phyloP scores from a whole-genome alignment of 306 rosid species.

The Cicer judaicum region DNA sequence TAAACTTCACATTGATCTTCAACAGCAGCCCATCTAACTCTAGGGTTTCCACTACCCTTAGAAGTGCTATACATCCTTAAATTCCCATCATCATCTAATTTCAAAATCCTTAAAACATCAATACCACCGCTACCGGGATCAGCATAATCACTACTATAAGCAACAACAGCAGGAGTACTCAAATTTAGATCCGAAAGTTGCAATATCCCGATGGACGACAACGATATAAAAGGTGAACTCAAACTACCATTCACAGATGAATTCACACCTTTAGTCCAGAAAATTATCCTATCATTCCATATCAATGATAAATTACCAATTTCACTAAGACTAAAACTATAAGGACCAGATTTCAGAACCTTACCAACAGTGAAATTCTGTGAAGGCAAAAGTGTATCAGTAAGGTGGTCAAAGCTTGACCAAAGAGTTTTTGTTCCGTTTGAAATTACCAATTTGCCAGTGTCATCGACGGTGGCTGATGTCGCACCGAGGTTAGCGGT shows the following conservation, averaged over 20 bases:
- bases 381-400: constrained; percentile 33
- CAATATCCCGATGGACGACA: background rate
- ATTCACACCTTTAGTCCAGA: background rate
- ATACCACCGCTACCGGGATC: constrained; percentile 1
- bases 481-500: background rate
- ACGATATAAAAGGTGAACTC: background rate
- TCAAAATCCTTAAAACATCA: constrained; percentile 24
- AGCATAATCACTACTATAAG: constrained; percentile 30
- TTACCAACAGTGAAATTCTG: constrained; percentile 31
- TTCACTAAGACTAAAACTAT: background rate
- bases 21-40: constrained; percentile 25
- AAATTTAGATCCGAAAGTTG: constrained; percentile 17
- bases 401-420: constrained; percentile 24
- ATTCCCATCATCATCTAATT: constrained; percentile 24
- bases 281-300: background rate
- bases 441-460: background rate
- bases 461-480: background rate
- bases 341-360: constrained; percentile 12
- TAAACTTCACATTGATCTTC: constrained; percentile 26
- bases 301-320: background rate
- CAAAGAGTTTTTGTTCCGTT: background rate
- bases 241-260: background rate
- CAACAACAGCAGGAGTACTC: background rate
- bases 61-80: constrained; percentile 25
- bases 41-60: constrained; percentile 11